Percentiles rank a stretch among this genome's conserved stretches.
Conservation (phyloP, 345 rosid species). For the Rhodamnia argentea region DNA sequence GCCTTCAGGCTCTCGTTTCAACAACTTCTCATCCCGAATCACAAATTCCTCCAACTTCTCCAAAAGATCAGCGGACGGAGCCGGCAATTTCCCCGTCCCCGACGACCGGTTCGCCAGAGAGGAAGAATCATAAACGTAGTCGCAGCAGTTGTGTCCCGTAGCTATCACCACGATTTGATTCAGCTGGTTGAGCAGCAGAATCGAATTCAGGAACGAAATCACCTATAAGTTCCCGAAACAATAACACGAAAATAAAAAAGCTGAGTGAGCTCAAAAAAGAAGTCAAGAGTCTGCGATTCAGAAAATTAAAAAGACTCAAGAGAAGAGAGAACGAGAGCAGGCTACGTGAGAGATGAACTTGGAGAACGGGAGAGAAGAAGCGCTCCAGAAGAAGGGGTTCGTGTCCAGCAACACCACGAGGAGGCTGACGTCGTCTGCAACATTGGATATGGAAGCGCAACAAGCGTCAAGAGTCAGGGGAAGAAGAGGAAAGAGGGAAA, state of each 20-base stretch:
- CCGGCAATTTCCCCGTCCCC: slow-evolving; percentile 45
- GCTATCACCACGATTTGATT: slow-evolving; percentile 86
- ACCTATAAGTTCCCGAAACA: slow-evolving; percentile 23
- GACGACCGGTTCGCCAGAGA: slow-evolving; percentile 16
- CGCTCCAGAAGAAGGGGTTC: slow-evolving; percentile 80
- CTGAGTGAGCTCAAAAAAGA: background rate
- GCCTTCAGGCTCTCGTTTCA: slow-evolving; percentile 27
- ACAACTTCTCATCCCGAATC: slow-evolving; percentile 51
- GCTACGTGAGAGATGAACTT: slow-evolving; percentile 80
- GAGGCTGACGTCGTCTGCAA: slow-evolving; percentile 79
- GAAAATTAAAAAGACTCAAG: background rate
- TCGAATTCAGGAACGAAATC: slow-evolving; percentile 67
- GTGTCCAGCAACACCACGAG: slow-evolving; percentile 67
- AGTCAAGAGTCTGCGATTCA: background rate
- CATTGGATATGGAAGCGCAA: background rate
- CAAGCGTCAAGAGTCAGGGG: background rate
- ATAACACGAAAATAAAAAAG: background rate
- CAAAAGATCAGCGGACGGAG: slow-evolving; percentile 37
- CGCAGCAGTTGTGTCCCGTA: slow-evolving; percentile 71
- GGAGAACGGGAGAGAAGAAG: slow-evolving; percentile 51
- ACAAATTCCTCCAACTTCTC: slow-evolving; percentile 62
- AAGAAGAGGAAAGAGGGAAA: background rate
- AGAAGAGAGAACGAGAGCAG: background rate
- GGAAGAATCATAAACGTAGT: slow-evolving; percentile 70
- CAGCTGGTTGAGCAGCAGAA: slow-evolving; percentile 64